Evolutionary conservation across 495 filamentous ascomycete species (phyloP), one percentile per base, ranked within the genome.

Genomic region (Trichoderma orchidacearum): DNA sequence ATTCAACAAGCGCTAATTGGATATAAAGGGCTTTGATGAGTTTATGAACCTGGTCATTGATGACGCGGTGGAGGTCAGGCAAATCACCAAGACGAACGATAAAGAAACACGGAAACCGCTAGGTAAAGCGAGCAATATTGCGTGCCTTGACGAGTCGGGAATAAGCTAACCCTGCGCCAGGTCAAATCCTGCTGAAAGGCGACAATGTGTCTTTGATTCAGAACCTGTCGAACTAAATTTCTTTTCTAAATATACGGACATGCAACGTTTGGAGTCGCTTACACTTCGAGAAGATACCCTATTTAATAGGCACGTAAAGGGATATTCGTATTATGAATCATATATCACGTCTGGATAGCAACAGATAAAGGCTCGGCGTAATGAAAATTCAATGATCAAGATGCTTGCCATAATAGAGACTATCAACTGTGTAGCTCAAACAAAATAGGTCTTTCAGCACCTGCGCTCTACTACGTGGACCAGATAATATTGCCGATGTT

Each of bases 1-100:
- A 25, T 60, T 59, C 18, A 55, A 30, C 51, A n/a, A 15, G 38
- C 63, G 61, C 62, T 61, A 50, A 63, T 25, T 30, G 0, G 6
- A 27, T 21, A 4, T 30, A 94, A n/a, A n/a, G 86, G 90, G 90
- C 30, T 98, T 95, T 61, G 93, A 98, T 69, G 93, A 98, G 68
- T 98, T 96, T 72, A 97, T 98, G 94, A 98, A 98, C 70, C 78
- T 98, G 38, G 93, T 97, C 30, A 80, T 97, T 53, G 89, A 95
- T 68, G 82, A 98, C 64, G 93, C 93, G 32, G 81, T 95, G 55
- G 93, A 97, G 71, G 89, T 98, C 34, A 88, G 86, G 70, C 79
- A 85, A 66, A 76, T 87, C 54, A 87, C 85, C 54, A 95, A 95
- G 74, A 83, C 80, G 11, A 83, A 87, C 55, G 64, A 72, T 15